phyloP scores from a whole-genome alignment of 2,329 filamentous ascomycete genomes.

The Penicillium occitanis region DNA sequence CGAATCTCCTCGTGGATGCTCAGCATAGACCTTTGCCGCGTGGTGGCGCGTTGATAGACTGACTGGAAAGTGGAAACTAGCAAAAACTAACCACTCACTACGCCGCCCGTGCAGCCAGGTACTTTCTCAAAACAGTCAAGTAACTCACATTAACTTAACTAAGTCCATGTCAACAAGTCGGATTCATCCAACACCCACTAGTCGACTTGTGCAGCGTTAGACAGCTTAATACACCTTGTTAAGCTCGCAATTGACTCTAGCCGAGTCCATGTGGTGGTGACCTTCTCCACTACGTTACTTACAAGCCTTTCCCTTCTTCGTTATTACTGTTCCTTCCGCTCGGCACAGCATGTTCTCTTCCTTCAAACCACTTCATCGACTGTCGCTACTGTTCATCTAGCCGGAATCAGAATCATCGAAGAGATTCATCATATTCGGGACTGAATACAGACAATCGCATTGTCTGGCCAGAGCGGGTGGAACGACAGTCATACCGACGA shows the following conservation, averaged over 20 bases:
- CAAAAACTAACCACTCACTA: background rate
- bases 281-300: background rate
- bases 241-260: background rate
- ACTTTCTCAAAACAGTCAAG: slow-evolving; percentile 8
- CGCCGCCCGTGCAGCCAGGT: slow-evolving; percentile 5
- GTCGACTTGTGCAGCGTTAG: background rate
- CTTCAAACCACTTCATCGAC: background rate
- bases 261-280: background rate
- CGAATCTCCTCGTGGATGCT: slow-evolving; percentile 7
- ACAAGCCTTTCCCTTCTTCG: slow-evolving; percentile 1
- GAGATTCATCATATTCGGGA: background rate
- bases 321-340: background rate
- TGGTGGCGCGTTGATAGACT: background rate
- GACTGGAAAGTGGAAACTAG: background rate
- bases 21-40: slow-evolving; percentile 14
- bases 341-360: background rate
- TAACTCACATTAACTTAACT: background rate
- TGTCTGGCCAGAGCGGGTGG: background rate
- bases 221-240: background rate
- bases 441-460: background rate
- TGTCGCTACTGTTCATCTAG: slow-evolving; percentile 13
- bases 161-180: background rate
- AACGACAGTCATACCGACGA: background rate
- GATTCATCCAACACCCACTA: background rate
- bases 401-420: background rate